Conservation (phyloP, 495 filamentous ascomycete genomes). For the Talaromyces stipitatus region DNA sequence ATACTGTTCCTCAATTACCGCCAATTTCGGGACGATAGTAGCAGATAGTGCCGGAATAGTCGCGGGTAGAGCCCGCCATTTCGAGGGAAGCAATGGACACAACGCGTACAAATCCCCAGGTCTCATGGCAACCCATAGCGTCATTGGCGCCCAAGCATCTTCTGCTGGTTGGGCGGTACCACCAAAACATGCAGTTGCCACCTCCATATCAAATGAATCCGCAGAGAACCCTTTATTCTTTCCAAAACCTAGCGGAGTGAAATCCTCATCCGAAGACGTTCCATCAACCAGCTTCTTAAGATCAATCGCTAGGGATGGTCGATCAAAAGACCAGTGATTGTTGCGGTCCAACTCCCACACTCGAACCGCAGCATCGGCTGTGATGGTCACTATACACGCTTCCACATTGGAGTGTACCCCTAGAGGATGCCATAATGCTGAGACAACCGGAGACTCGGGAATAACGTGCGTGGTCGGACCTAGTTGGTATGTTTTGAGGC, state of each 20-base stretch:
- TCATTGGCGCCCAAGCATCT: constrained; percentile 84
- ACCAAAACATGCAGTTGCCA: constrained; percentile 77
- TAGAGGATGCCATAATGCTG: constrained; percentile 80
- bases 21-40: constrained; percentile 59
- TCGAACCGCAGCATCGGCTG: constrained; percentile 74
- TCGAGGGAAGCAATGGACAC: constrained; percentile 77
- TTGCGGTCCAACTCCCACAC: constrained; percentile 77
- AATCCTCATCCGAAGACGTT: constrained; percentile 65
- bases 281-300: constrained; percentile 76
- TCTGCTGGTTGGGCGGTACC: constrained; percentile 54
- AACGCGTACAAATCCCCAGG: constrained; percentile 84
- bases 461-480: constrained; percentile 85
- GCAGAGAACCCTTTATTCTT: constrained; percentile 76
- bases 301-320: constrained; percentile 73
- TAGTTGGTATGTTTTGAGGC: constrained; percentile 73
- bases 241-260: constrained; percentile 58
- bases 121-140: constrained; percentile 82
- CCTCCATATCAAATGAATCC: constrained; percentile 78
- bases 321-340: constrained; percentile 76
- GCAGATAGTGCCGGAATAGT: constrained; percentile 71
- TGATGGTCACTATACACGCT: constrained; percentile 72
- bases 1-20: constrained; percentile 50
- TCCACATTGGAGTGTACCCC: constrained; percentile 53
- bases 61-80: constrained; percentile 70
- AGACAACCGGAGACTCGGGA: constrained; percentile 66